Conservation (phyloP, 306 rosid species). For the Elaeagnus macrophylla region DNA sequence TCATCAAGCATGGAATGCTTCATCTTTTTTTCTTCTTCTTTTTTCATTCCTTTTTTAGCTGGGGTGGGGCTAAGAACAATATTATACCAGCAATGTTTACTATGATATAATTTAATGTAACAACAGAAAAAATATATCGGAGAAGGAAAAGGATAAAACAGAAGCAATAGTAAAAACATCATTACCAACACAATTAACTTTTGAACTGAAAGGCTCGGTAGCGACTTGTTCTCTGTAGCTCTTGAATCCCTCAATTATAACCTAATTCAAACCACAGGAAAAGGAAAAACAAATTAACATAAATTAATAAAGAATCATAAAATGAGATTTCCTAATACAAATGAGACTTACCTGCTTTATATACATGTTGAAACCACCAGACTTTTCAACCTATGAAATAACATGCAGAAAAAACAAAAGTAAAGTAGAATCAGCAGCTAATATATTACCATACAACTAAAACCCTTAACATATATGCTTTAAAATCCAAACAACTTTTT, state of each 20-base stretch:
- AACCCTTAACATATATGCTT: neutral
- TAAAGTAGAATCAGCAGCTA: neutral
- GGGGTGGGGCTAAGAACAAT: too few species aligned
- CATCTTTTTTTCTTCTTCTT: too few species aligned
- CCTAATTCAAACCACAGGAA: conserved; percentile 28
- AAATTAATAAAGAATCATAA: neutral
- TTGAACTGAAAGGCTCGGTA: conserved; percentile 93
- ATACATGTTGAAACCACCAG: conserved; percentile 53
- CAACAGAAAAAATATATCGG: conserved; percentile 1
- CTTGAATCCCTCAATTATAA: conserved; percentile 90
- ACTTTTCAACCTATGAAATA: conserved; percentile 28
- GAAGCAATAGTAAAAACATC: conserved; percentile 11
- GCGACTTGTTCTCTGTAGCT: conserved; percentile 89
- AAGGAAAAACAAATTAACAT: conserved; percentile 4
- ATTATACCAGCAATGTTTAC: too few species aligned
- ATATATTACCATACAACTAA: neutral
- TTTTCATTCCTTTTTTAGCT: too few species aligned
- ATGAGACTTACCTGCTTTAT: conserved; percentile 77
- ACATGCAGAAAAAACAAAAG: neutral
- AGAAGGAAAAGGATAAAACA: conserved; percentile 14
- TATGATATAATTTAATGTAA: neutral
- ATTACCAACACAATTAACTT: conserved; percentile 97
- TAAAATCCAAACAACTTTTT: neutral
- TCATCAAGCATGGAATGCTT: too few species aligned
- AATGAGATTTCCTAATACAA: neutral